These are phyloP conservation scores for Colletotrichum tropicicola DNA, from an alignment of 2,329 filamentous ascomycete species.

Conservation along the genomic window DNA sequence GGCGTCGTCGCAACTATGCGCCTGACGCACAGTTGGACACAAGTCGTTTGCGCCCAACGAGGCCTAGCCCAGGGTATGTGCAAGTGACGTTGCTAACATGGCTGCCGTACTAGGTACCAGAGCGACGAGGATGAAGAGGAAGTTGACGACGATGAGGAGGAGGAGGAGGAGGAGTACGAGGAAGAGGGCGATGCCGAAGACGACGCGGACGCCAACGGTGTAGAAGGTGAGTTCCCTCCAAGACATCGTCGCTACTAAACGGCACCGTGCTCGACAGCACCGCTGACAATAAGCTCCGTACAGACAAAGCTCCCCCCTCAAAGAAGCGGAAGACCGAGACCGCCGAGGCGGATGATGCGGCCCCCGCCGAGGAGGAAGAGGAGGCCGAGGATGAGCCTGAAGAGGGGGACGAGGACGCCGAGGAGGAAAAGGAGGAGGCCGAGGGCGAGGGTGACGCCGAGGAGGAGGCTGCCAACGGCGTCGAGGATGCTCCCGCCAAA, in stretches of 20 bases:
- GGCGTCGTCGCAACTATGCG: slow-evolving; percentile 7
- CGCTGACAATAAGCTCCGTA: no score
- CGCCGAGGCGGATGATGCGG: slow-evolving; percentile 40
- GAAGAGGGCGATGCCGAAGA: slow-evolving; percentile 43
- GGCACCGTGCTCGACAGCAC: no score
- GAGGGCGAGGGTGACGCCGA: slow-evolving; percentile 36
- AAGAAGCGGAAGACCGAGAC: slow-evolving; percentile 61
- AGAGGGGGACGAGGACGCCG: slow-evolving; percentile 40
- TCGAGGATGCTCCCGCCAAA: slow-evolving; percentile 37
- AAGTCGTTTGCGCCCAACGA: neutral
- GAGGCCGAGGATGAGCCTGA: slow-evolving; percentile 40
- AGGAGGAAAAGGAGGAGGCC: slow-evolving; percentile 35
- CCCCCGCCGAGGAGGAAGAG: slow-evolving; percentile 42
- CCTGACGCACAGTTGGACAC: neutral
- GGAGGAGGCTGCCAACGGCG: slow-evolving; percentile 32
- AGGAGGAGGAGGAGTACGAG: slow-evolving; percentile 46
- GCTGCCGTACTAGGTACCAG: slow-evolving; percentile 47
- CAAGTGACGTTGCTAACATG: neutral
- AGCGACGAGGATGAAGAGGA: slow-evolving; percentile 50
- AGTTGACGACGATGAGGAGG: slow-evolving; percentile 48
- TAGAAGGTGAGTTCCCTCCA: slow-evolving; percentile 20
- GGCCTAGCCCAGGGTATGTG: neutral
- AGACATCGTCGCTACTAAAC: no score
- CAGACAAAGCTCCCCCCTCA: slow-evolving; percentile 53
- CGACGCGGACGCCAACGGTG: slow-evolving; percentile 35